Evolutionary conservation across 1,139 yeast genomes (phyloP).

Genomic region (Pneumocystis canis): DNA sequence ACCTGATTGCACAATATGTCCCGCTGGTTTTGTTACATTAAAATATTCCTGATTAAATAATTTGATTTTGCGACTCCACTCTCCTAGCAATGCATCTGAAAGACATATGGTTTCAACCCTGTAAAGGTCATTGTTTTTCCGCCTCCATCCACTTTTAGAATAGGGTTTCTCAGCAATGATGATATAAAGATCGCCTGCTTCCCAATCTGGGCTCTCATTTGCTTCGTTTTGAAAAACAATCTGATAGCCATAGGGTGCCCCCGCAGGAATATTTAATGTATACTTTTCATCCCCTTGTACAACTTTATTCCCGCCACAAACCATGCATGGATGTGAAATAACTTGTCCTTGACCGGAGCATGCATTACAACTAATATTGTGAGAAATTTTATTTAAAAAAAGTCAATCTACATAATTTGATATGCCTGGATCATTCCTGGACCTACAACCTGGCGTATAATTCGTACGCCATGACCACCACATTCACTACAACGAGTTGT

Average conservation of each 20-base stretch:
- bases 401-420: conserved; percentile 31
- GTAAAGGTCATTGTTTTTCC: conserved; percentile 59
- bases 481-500: conserved; percentile 52
- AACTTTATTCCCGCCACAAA: conserved; percentile 60
- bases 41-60: conserved; percentile 50
- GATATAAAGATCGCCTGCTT: conserved; percentile 64
- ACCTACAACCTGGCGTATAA: conserved; percentile 63
- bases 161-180: conserved; percentile 32
- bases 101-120: conserved; percentile 65
- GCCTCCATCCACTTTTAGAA: conserved; percentile 67
- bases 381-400: not conserved
- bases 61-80: conserved; percentile 55
- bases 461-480: conserved; percentile 55
- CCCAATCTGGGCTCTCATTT: conserved; percentile 66
- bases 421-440: conserved; percentile 84
- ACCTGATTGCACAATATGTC: conserved; percentile 44
- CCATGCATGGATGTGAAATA: conserved; percentile 47
- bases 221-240: conserved; percentile 62
- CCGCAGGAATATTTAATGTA: conserved; percentile 52
- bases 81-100: conserved; percentile 59
- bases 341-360: conserved; percentile 68
- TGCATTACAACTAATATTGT: conserved; percentile 39
- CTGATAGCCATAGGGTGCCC: conserved; percentile 46
- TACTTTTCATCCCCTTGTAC: conserved; percentile 42
- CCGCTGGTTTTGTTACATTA: conserved; percentile 35